Conservation (phyloP, 495 filamentous ascomycete genomes). For the Aspergillus olivimuriae region DNA sequence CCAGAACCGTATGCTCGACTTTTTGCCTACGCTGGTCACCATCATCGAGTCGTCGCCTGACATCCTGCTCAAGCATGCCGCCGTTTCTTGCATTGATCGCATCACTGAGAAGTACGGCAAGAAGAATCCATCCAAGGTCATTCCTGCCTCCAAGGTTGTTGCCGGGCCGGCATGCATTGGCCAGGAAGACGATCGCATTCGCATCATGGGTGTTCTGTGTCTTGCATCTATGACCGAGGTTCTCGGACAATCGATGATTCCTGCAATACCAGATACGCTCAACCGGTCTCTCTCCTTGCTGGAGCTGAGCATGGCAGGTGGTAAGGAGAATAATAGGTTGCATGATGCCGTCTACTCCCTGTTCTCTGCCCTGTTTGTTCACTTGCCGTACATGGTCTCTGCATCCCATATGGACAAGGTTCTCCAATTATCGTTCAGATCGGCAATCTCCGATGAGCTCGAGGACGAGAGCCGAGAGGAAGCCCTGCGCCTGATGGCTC, state of each 20-base stretch:
- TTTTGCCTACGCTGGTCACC: conserved; percentile 67
- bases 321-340: conserved; percentile 50
- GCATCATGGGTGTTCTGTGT: conserved; percentile 77
- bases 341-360: conserved; percentile 80
- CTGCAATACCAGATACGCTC: conserved; percentile 70
- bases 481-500: conserved; percentile 64
- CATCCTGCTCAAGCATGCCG: conserved; percentile 68
- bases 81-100: conserved; percentile 80
- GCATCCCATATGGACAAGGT: conserved; percentile 62
- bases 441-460: conserved; percentile 51
- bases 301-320: conserved; percentile 49
- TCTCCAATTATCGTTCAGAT: conserved; percentile 60
- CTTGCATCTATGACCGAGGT: conserved; percentile 83
- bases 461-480: conserved; percentile 58
- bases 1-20: conserved; percentile 62
- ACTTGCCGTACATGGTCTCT: conserved; percentile 81
- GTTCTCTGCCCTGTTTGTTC: conserved; percentile 66
- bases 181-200: conserved; percentile 62
- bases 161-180: conserved; percentile 70
- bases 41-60: conserved; percentile 67
- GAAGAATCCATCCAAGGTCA: conserved; percentile 63
- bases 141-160: conserved; percentile 62
- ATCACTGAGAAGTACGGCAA: conserved; percentile 90
- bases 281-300: conserved; percentile 64
- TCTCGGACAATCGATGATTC: conserved; percentile 75